Percentiles rank a stretch among this genome's conserved stretches.
Conservation (phyloP, 345 rosid genomes). For the Bruguiera gymnorhiza region DNA sequence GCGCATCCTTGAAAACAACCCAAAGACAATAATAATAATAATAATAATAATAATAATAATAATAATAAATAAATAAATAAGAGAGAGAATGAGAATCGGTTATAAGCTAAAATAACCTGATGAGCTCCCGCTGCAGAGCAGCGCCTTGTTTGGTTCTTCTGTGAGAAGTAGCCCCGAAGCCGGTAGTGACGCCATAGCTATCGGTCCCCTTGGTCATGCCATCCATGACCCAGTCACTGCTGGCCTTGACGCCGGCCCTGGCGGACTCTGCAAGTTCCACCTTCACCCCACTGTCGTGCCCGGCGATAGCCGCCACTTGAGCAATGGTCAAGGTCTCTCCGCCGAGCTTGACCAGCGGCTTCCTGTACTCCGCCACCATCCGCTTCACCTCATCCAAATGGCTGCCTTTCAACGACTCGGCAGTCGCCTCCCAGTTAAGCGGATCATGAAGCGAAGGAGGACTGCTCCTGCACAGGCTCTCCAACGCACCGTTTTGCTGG, state of each 20-base stretch:
- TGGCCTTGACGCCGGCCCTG: slow-evolving; percentile 58
- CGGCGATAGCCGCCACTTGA: slow-evolving; percentile 57
- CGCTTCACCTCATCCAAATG: slow-evolving; percentile 67
- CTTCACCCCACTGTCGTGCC: slow-evolving; percentile 27
- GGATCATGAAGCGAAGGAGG: slow-evolving; percentile 57
- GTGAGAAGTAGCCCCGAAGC: slow-evolving; percentile 76
- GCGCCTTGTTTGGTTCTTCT: slow-evolving; percentile 67
- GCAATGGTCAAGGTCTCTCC: slow-evolving; percentile 66
- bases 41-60: too few species aligned
- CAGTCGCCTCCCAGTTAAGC: slow-evolving; percentile 54
- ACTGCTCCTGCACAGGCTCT: not conserved
- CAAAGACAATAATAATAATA: too few species aligned
- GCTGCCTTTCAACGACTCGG: slow-evolving; percentile 64
- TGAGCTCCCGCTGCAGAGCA: slow-evolving; percentile 70
- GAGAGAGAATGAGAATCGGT: too few species aligned
- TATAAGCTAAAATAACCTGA: slow-evolving; percentile 37
- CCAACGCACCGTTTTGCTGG: slow-evolving; percentile 11
- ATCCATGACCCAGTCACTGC: slow-evolving; percentile 85
- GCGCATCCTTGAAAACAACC: too few species aligned
- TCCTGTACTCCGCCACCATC: slow-evolving; percentile 63
- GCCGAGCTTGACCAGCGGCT: slow-evolving; percentile 48
- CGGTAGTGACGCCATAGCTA: slow-evolving; percentile 72
- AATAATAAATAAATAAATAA: too few species aligned
- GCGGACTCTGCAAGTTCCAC: slow-evolving; percentile 57
- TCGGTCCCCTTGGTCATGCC: slow-evolving; percentile 71